These are phyloP conservation scores for Aspergillus ochraceus DNA, from an alignment of 2,329 filamentous ascomycete genomes.

Conservation along the genomic window DNA sequence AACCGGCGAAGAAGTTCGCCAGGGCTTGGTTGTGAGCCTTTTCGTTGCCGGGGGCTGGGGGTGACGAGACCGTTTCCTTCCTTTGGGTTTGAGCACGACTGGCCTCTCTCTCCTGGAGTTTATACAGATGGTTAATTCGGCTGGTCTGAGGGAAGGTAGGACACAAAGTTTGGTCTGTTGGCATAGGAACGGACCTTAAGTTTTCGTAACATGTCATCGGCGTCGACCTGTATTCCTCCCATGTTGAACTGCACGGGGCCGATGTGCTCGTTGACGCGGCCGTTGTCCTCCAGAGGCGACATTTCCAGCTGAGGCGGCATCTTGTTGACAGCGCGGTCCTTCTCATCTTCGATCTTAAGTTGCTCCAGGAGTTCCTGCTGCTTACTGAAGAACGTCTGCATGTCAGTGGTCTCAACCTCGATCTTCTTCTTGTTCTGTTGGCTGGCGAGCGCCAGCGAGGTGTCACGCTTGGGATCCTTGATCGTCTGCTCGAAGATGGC, in stretches of 20 bases:
- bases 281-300: constrained; percentile 39
- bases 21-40: constrained; percentile 61
- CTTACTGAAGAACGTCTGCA: constrained; percentile 72
- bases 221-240: constrained; percentile 94
- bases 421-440: constrained; percentile 42
- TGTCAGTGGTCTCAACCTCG: constrained; percentile 69
- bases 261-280: constrained; percentile 72
- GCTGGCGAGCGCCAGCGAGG: constrained; percentile 54
- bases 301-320: constrained; percentile 34
- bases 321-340: constrained; percentile 37
- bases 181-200: constrained; percentile 62
- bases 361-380: constrained; percentile 76
- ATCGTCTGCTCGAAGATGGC: constrained; percentile 77
- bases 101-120: constrained; percentile 44
- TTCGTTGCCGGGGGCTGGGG: constrained; percentile 34
- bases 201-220: constrained; percentile 86
- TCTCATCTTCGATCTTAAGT: constrained; percentile 57
- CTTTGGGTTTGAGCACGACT: constrained; percentile 33
- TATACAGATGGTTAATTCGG: constrained; percentile 2
- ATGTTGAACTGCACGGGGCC: constrained; percentile 97
- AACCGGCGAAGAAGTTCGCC: constrained; percentile 59
- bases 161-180: background rate
- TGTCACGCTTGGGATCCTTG: constrained; percentile 68
- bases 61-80: constrained; percentile 33
- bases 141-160: background rate